Evolutionary conservation across 768 basidiomycete species (phyloP), one percentile per base, ranked within the genome.

Genomic region (Rhodotorula graminis): DNA sequence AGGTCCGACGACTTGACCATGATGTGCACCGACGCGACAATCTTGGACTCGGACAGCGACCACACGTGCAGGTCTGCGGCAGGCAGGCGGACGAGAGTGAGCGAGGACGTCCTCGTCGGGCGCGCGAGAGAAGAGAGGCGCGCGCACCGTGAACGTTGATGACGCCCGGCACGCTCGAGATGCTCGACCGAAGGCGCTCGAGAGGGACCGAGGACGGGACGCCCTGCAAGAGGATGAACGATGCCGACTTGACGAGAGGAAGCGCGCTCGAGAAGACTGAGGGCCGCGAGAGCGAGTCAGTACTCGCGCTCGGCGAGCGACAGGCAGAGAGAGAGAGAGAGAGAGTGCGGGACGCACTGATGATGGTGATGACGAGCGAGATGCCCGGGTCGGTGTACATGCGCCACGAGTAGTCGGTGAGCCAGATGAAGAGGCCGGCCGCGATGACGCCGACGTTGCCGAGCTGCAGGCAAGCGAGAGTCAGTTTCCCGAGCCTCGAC

Each of bases 361-460:
- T 98, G 63, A 88, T 84, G 2, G 96, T 93, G 82, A 99, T 98
- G 66, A 97, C 85, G 76, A 99, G 85, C 80, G 90, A 92, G 82
- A 99, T 93, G 53, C 89, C 80, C 1, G 96, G 96, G 80, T 99
- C 96, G 76, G 88, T 93, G 83, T 93, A 96, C 78, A 88, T 90
- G 80, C 90, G 92, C 85, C 86, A 93, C 76, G 83, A 82, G 88
- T 91, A 94, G 37, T 87, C 83, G 2, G 90, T 89, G 69, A 90
- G 85, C 93, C 92, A 94, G 79, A 99, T 96, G 79, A 98, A 84
- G 19, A 98, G 86, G 68, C 96, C 96, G 9, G 94, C 92, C 49
- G 89, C 88, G 71, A 99, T 96, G 73, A 99, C 96, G 64, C 96
- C 96, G 72, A 98, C 91, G 81, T 99, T 98, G 62, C 96, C 96